Evolutionary conservation across 306 rosid genomes (phyloP).

Genomic region (Cucumis melo): DNA sequence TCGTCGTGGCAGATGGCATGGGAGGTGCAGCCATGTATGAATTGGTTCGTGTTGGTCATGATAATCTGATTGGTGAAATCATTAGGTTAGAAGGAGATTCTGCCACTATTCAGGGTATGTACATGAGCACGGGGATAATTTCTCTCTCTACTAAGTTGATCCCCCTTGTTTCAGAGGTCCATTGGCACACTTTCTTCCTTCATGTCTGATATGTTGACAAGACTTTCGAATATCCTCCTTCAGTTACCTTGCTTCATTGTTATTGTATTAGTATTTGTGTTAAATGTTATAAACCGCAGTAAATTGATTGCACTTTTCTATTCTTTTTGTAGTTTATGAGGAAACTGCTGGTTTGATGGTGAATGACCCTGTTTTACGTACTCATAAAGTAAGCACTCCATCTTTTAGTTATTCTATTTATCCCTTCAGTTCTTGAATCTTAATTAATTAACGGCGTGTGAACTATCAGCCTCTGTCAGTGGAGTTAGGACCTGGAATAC

Average conservation of each 20-base stretch:
- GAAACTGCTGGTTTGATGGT: constrained; percentile 95
- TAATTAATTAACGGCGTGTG: constrained; percentile 13
- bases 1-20: constrained; percentile 97
- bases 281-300: not conserved
- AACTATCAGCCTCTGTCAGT: constrained; percentile 86
- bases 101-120: constrained; percentile 91
- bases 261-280: not conserved
- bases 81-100: constrained; percentile 94
- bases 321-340: constrained; percentile 67
- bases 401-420: not conserved
- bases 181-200: not conserved
- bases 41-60: constrained; percentile 88
- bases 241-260: not conserved
- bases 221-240: not conserved
- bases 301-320: not conserved
- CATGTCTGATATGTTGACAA: not conserved
- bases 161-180: not conserved
- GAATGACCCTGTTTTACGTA: constrained; percentile 88
- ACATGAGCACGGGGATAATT: not conserved
- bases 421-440: constrained; percentile 1
- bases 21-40: constrained; percentile 99
- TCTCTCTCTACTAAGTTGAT: not conserved
- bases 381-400: constrained; percentile 58
- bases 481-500: constrained; percentile 97
- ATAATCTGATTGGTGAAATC: constrained; percentile 91